These are phyloP conservation scores for Jatropha multifida DNA, from an alignment of 441 rosid genomes.

Conservation along the genomic window DNA sequence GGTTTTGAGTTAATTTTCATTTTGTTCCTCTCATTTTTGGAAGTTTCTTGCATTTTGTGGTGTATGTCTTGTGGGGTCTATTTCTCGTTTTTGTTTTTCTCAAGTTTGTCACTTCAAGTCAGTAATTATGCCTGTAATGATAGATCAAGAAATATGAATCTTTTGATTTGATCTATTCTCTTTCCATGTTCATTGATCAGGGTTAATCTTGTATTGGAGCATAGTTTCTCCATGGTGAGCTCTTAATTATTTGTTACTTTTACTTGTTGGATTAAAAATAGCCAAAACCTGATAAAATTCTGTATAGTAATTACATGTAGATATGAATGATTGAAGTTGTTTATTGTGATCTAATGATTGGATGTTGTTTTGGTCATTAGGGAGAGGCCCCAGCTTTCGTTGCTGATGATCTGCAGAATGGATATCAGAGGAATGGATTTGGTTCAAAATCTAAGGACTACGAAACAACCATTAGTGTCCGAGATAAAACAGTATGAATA, in stretches of 20 bases:
- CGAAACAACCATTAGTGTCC: conserved; percentile 37
- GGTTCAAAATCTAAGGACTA: conserved; percentile 40
- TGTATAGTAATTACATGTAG: background rate
- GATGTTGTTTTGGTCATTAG: conserved; percentile 38
- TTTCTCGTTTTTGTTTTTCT: conserved; percentile 20
- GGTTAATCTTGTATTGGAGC: conserved; percentile 57
- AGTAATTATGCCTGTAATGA: conserved; percentile 18
- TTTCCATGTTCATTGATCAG: conserved; percentile 54
- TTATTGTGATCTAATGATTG: conserved; percentile 17
- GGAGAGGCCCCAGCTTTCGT: conserved; percentile 78
- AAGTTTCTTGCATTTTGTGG: conserved; percentile 18
- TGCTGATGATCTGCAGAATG: conserved; percentile 43
- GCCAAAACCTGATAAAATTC: background rate
- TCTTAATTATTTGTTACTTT: conserved; percentile 25
- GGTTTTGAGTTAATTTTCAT: conserved; percentile 18
- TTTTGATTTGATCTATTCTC: conserved; percentile 44
- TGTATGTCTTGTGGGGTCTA: background rate
- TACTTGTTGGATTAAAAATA: background rate
- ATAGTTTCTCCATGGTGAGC: conserved; percentile 85
- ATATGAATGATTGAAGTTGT: conserved; percentile 2
- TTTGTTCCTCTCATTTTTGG: conserved; percentile 18
- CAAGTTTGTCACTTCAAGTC: conserved; percentile 11
- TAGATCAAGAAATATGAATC: conserved; percentile 36
- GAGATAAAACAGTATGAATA: conserved; percentile 59
- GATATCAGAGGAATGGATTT: conserved; percentile 41